These are phyloP conservation scores for Mucor mucedo DNA, from an alignment of 371 early-diverging fungal genomes.

Conservation along the genomic window DNA sequence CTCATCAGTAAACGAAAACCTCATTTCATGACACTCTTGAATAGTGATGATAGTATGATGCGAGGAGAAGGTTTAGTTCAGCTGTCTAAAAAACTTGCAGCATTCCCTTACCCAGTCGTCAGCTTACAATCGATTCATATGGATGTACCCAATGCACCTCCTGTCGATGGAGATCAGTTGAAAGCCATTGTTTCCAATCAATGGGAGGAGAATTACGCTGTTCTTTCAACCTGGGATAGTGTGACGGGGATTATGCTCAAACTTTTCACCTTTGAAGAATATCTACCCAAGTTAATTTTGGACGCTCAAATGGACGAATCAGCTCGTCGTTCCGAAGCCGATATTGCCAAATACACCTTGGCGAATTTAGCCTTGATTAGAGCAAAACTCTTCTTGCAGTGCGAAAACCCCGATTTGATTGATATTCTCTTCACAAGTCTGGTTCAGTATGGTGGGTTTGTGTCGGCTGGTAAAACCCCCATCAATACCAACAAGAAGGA, in stretches of 20 bases:
- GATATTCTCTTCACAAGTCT: slow-evolving; percentile 33
- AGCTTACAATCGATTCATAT: slow-evolving; percentile 31
- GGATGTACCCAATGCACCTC: slow-evolving; percentile 30
- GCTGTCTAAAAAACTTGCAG: slow-evolving; percentile 36
- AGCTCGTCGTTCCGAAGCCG: slow-evolving; percentile 33
- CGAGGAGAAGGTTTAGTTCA: slow-evolving; percentile 39
- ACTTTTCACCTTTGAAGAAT: slow-evolving; percentile 47
- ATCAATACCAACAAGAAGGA: slow-evolving; percentile 27
- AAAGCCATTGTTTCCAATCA: slow-evolving; percentile 28
- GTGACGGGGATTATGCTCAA: slow-evolving; percentile 40
- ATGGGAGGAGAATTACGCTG: slow-evolving; percentile 42
- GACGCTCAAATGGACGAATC: slow-evolving; percentile 39
- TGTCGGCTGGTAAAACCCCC: neutral
- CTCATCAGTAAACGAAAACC: slow-evolving; percentile 37
- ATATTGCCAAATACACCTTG: slow-evolving; percentile 17
- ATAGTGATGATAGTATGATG: slow-evolving; percentile 34
- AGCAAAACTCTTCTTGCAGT: slow-evolving; percentile 34
- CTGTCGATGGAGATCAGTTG: slow-evolving; percentile 37
- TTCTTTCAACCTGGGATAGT: slow-evolving; percentile 41
- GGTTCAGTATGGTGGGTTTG: slow-evolving; percentile 33
- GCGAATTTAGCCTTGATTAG: slow-evolving; percentile 36
- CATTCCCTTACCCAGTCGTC: slow-evolving; percentile 25
- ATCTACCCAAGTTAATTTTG: slow-evolving; percentile 38
- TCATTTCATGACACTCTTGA: slow-evolving; percentile 37
- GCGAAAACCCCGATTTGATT: slow-evolving; percentile 33